Evolutionary conservation across 2,329 filamentous ascomycete genomes (phyloP).

Genomic region (Cladophialophora carrionii): DNA sequence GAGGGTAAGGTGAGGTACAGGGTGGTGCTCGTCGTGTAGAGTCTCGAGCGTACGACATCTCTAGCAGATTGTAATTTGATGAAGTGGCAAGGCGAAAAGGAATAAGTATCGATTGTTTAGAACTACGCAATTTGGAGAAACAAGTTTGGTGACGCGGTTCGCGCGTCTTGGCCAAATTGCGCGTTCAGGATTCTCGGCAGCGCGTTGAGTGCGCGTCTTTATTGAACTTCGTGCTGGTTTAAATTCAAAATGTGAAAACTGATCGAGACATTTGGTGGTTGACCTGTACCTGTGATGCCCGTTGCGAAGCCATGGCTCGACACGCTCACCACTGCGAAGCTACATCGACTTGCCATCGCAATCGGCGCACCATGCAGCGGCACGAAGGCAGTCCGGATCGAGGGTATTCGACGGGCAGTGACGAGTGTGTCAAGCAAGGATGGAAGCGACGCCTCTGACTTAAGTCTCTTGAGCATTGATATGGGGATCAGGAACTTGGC

Average conservation of each 20-base stretch:
- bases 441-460: slow-evolving; percentile 20
- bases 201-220: background rate
- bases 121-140: background rate
- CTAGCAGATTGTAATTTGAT: background rate
- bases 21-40: slow-evolving; percentile 15
- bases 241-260: background rate
- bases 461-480: slow-evolving; percentile 74
- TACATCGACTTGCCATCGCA: slow-evolving; percentile 63
- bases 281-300: slow-evolving; percentile 4
- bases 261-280: background rate
- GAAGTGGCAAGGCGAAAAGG: background rate
- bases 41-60: background rate
- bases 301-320: slow-evolving; percentile 41
- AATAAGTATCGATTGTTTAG: background rate
- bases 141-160: background rate
- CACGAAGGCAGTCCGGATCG: slow-evolving; percentile 59
- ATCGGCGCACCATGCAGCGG: slow-evolving; percentile 65
- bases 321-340: slow-evolving; percentile 55
- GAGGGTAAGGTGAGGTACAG: slow-evolving; percentile 54
- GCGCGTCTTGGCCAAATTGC: background rate
- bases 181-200: background rate
- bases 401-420: slow-evolving; percentile 54
- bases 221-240: background rate
- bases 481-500: slow-evolving; percentile 83
- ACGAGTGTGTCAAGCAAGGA: slow-evolving; percentile 27